These are phyloP conservation scores for Rutstroemia sp. DNA, from an alignment of 2,329 filamentous ascomycete species.

Conservation along the genomic window DNA sequence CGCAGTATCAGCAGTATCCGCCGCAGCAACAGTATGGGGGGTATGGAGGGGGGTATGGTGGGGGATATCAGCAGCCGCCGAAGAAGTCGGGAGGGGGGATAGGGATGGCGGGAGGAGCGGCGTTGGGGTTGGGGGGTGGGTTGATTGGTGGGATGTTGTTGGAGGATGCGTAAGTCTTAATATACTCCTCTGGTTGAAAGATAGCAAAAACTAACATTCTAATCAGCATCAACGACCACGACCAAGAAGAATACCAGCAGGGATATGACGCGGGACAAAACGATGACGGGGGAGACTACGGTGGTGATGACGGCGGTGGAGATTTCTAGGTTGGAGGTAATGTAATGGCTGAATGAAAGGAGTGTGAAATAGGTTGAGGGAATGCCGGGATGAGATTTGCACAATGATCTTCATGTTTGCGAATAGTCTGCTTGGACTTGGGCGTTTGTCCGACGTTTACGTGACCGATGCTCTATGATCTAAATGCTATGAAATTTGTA, in stretches of 20 bases:
- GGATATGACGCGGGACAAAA: slow-evolving; percentile 30
- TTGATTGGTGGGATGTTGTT: slow-evolving; percentile 71
- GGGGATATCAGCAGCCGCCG: slow-evolving; percentile 26
- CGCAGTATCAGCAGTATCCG: slow-evolving; percentile 30
- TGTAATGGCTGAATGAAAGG: no score
- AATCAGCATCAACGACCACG: slow-evolving; percentile 45
- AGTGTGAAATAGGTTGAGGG: no score
- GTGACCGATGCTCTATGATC: no score
- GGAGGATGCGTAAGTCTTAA: slow-evolving; percentile 42
- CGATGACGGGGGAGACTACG: slow-evolving; percentile 22
- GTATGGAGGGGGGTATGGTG: slow-evolving; percentile 31
- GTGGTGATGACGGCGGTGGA: slow-evolving; percentile 21
- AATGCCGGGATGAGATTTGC: no score
- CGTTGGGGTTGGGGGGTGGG: slow-evolving; percentile 74
- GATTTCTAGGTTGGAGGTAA: neutral
- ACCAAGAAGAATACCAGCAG: slow-evolving; percentile 51
- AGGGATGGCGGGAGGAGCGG: slow-evolving; percentile 66
- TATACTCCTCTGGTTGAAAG: neutral
- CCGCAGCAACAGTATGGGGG: slow-evolving; percentile 28
- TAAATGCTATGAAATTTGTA: no score
- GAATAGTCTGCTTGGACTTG: no score
- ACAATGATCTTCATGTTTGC: no score
- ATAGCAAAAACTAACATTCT: neutral
- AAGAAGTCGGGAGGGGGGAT: slow-evolving; percentile 28
- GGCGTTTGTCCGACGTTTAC: no score